Conservation (phyloP, 2,329 filamentous ascomycete species). For the Paraphoma sp. region DNA sequence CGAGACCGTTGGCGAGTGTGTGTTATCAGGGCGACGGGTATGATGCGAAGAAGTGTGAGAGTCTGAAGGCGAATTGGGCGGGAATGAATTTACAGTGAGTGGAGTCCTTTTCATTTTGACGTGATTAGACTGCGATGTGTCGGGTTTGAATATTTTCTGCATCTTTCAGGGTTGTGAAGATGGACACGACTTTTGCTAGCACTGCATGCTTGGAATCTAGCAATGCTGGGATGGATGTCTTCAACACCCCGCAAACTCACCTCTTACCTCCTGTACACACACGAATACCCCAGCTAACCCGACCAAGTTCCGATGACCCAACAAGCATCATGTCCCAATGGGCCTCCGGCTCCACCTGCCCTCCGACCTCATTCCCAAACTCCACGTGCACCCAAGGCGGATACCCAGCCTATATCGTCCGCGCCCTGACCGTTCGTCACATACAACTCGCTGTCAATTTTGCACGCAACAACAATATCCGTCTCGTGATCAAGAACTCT, state of each 20-base stretch:
- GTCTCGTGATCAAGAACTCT: slow-evolving; percentile 37
- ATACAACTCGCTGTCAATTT: slow-evolving; percentile 35
- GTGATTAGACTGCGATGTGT: background rate
- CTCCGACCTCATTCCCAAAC: slow-evolving; percentile 46
- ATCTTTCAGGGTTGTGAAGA: background rate
- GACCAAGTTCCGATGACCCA: slow-evolving; percentile 28
- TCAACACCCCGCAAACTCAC: too few species aligned
- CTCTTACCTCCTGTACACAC: background rate
- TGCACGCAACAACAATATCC: slow-evolving; percentile 29
- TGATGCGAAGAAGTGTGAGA: slow-evolving; percentile 19
- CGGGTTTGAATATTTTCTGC: background rate
- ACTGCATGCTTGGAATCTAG: too few species aligned
- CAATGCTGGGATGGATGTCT: too few species aligned
- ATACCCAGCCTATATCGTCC: slow-evolving; percentile 33
- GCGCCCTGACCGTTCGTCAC: slow-evolving; percentile 27
- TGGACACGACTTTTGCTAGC: too few species aligned
- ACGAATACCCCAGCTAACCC: background rate
- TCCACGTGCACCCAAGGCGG: slow-evolving; percentile 34
- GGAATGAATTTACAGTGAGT: slow-evolving; percentile 25
- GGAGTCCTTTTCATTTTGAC: too few species aligned
- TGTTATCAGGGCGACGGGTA: slow-evolving; percentile 32
- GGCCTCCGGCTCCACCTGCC: slow-evolving; percentile 32
- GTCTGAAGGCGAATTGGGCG: slow-evolving; percentile 22
- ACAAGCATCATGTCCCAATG: slow-evolving; percentile 31
- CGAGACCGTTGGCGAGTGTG: slow-evolving; percentile 23